These are phyloP conservation scores for Hibiscus mutabilis DNA, from an alignment of 345 rosid species.

Conservation along the genomic window DNA sequence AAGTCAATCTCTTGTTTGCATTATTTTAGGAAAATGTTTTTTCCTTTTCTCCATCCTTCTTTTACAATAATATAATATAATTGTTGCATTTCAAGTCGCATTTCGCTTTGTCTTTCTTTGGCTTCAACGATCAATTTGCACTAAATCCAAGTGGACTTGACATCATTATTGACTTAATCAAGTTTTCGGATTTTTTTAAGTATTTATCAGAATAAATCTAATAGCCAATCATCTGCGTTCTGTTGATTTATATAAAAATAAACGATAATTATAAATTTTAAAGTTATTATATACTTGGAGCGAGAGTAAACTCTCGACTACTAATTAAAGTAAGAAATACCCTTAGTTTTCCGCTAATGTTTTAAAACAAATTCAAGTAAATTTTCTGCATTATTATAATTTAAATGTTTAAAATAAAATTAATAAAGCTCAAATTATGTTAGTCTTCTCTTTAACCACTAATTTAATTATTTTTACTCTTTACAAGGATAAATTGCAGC, in stretches of 20 bases:
- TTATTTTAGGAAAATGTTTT: background rate
- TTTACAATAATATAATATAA: background rate
- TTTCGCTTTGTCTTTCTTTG: background rate
- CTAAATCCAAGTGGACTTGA: background rate
- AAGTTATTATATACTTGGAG: too few species aligned
- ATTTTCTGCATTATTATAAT: background rate
- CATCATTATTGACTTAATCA: constrained; percentile 5
- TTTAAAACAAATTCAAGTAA: background rate
- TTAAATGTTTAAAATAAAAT: background rate
- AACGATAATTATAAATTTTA: too few species aligned
- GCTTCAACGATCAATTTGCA: background rate
- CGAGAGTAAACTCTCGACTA: too few species aligned
- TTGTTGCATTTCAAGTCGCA: background rate
- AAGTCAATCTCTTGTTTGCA: too few species aligned
- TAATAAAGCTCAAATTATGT: too few species aligned
- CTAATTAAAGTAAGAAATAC: too few species aligned
- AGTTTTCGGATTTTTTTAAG: background rate
- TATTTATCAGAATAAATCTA: too few species aligned
- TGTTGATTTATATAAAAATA: too few species aligned
- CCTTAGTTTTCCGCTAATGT: background rate
- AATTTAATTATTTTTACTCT: too few species aligned
- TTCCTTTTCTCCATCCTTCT: background rate
- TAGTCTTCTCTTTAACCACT: too few species aligned
- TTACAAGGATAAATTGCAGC: too few species aligned
- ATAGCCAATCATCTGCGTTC: too few species aligned